Base-by-base conservation (phyloP, 345 rosid species). In the Populus simonii region DNA sequence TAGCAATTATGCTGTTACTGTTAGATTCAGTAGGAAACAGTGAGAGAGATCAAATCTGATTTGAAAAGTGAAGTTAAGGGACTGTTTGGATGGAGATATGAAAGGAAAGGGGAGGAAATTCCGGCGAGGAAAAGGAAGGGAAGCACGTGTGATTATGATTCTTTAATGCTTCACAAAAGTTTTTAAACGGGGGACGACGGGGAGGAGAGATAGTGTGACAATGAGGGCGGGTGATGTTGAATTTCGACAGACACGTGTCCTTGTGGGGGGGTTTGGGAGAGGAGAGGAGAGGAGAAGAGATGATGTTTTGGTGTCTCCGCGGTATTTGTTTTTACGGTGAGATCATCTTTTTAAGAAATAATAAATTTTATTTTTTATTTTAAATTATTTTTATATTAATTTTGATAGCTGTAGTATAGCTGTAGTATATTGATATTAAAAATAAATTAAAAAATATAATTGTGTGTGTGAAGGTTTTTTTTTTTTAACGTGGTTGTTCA, bases 141-240 rank as follows among this genome's bases (percentile, higher is more conserved):
- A 59, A 68, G 83, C 87, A 84, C 86, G 87, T 87, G 87, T 62
- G 16, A 27, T n/a, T n/a, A 43, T 68, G 27, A 29, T 27, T 66
- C 66, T 59, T 31, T 47, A 47, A n/a, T 4, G 11, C 63, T 15
- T n/a, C 1, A 8, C 27, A n/a, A 12, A 23, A 57, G 63, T n/a
- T 57, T 39, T 55, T n/a, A 57, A 59, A 59, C 63, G 29, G 63
- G 16, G 6, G 63, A n/a, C 17, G 29, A 59, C 12, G 23, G 59
- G 7, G 59, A 20, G 23, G 59, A 25, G 63, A n/a, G 63, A n/a
- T 59, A 0, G 1, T 17, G 16, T 36, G 65, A 27, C 23, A n/a
- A 68, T 29, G 74, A 76, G 25, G n/a, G 23, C 1, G 45, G 45
- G 45, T 23, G 65, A n/a, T 13, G 31, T 13, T 12, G 23, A 6